Percentiles rank a stretch among this genome's conserved stretches.
phyloP scores from a whole-genome alignment of 2,329 filamentous ascomycete species.

The Fusarium drepaniforme region DNA sequence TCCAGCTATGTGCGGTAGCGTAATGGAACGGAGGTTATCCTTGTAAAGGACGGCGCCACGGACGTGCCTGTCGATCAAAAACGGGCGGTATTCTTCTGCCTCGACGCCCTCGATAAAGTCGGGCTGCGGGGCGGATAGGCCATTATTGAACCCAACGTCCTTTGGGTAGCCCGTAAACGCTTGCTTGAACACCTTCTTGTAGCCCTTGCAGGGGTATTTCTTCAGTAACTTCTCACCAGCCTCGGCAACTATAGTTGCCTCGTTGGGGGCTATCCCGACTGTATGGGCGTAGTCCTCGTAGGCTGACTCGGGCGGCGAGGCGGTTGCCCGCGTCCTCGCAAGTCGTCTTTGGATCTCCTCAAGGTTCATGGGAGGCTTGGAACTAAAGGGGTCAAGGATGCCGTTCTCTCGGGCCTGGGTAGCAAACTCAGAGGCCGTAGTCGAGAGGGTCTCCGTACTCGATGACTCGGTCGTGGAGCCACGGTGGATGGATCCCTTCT shows the following conservation, averaged over 20 bases:
- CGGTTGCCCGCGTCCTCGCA: neutral
- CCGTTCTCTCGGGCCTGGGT: neutral
- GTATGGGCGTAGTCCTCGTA: neutral
- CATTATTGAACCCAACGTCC: slow-evolving; percentile 45
- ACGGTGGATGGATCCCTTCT: neutral
- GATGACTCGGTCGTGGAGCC: too few species aligned
- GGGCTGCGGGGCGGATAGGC: slow-evolving; percentile 43
- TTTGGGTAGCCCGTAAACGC: slow-evolving; percentile 39
- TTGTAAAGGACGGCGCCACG: neutral
- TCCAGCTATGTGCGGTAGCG: neutral
- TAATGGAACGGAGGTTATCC: neutral
- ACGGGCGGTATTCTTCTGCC: neutral
- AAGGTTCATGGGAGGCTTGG: neutral
- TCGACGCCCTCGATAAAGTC: slow-evolving; percentile 44
- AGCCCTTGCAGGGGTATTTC: slow-evolving; percentile 11
- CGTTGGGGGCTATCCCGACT: neutral
- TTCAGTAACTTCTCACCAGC: slow-evolving; percentile 29
- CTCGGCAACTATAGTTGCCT: neutral
- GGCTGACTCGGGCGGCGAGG: neutral
- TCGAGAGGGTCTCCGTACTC: neutral
- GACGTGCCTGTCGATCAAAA: neutral
- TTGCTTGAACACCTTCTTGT: slow-evolving; percentile 15
- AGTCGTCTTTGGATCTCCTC: neutral
- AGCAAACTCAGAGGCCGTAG: neutral
- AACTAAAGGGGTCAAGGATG: neutral